Evolutionary conservation across 495 filamentous ascomycete genomes (phyloP).

Genomic region (Penicillium psychrofluorescens): DNA sequence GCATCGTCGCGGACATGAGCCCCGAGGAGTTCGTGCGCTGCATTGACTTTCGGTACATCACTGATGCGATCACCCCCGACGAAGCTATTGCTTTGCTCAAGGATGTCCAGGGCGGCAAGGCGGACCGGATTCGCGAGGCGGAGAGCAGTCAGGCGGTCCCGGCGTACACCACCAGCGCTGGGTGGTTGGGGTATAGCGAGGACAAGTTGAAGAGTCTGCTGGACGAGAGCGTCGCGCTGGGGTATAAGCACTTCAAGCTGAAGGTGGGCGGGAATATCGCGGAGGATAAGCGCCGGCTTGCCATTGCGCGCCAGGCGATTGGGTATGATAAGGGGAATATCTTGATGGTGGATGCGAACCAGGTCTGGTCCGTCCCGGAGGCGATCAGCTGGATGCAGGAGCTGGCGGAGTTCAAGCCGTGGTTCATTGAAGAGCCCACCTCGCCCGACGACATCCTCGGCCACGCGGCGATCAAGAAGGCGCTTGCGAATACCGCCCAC

Average conservation of each 20-base stretch:
- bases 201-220: constrained; percentile 73
- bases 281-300: constrained; percentile 60
- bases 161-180: constrained; percentile 85
- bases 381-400: constrained; percentile 82
- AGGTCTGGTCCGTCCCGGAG: constrained; percentile 89
- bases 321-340: constrained; percentile 83
- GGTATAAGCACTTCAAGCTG: constrained; percentile 86
- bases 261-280: constrained; percentile 74
- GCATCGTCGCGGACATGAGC: constrained; percentile 80
- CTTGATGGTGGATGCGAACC: constrained; percentile 93
- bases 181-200: constrained; percentile 90
- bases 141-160: constrained; percentile 66
- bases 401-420: constrained; percentile 79
- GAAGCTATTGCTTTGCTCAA: constrained; percentile 70
- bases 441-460: constrained; percentile 88
- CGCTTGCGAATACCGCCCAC: constrained; percentile 55
- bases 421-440: constrained; percentile 98
- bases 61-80: constrained; percentile 78
- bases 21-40: constrained; percentile 79
- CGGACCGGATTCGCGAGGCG: constrained; percentile 60
- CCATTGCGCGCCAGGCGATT: constrained; percentile 73
- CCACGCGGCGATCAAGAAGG: constrained; percentile 76
- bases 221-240: constrained; percentile 61
- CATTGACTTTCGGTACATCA: constrained; percentile 92
- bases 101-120: constrained; percentile 55